Percentiles rank a stretch among this genome's conserved stretches.
These are phyloP conservation scores for Tolypocladium album DNA, from an alignment of 2,329 filamentous ascomycete species.

Conservation along the genomic window DNA sequence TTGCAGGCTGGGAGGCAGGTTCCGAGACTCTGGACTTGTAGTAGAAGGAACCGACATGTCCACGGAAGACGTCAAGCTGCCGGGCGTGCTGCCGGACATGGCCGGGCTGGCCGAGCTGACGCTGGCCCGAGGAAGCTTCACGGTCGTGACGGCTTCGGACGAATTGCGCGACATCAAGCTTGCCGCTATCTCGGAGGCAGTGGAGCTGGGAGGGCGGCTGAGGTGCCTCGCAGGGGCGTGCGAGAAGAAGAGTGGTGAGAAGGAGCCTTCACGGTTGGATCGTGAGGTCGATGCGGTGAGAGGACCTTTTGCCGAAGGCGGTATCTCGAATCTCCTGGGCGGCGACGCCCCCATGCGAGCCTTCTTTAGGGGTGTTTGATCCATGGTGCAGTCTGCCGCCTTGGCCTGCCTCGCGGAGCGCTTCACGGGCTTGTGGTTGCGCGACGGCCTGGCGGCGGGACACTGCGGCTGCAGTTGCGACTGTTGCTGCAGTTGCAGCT, in stretches of 20 bases:
- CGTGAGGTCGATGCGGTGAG: conserved; percentile 9
- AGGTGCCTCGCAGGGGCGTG: conserved; percentile 25
- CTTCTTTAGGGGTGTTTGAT: conserved; percentile 32
- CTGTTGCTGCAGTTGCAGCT: neutral
- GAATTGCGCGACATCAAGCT: conserved; percentile 36
- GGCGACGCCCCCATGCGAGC: conserved; percentile 34
- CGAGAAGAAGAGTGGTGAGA: conserved; percentile 44
- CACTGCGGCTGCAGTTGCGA: neutral
- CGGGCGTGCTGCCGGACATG: conserved; percentile 38
- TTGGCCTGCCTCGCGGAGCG: conserved; percentile 11
- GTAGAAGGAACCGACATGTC: conserved; percentile 38
- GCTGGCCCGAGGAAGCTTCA: conserved; percentile 43
- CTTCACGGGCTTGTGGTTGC: conserved; percentile 12
- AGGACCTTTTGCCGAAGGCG: conserved; percentile 14
- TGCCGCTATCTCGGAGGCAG: conserved; percentile 28
- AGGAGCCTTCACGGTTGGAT: conserved; percentile 22
- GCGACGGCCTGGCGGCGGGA: conserved; percentile 5
- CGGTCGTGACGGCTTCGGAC: conserved; percentile 36
- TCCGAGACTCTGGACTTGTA: conserved; percentile 39
- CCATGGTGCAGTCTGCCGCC: conserved; percentile 16
- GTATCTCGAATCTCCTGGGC: conserved; percentile 33
- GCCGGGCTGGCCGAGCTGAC: conserved; percentile 36
- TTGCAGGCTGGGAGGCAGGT: conserved; percentile 36
- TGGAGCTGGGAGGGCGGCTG: conserved; percentile 25
- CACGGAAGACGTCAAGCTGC: conserved; percentile 41